These are phyloP conservation scores for Phytopythium vexans DNA, from an alignment of 352 stramenopile species.

Conservation along the genomic window DNA sequence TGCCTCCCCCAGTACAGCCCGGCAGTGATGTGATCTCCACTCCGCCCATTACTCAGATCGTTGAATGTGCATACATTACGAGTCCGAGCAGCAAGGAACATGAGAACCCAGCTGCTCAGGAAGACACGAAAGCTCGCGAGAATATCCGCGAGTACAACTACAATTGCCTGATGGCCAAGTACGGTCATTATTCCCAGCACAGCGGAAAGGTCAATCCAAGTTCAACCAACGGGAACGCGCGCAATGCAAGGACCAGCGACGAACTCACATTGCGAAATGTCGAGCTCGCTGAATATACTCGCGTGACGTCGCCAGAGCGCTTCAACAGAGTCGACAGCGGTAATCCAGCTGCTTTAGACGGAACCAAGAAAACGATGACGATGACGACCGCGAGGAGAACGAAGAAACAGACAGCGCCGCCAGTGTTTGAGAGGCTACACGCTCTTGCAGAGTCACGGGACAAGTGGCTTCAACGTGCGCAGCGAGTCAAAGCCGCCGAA, in stretches of 20 bases:
- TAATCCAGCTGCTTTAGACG: no score
- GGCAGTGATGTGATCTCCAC: neutral
- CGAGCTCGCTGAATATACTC: constrained; percentile 30
- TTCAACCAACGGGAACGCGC: neutral
- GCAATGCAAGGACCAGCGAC: constrained; percentile 12
- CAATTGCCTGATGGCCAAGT: constrained; percentile 72
- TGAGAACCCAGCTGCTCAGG: neutral
- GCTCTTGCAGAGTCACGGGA: constrained; percentile 64
- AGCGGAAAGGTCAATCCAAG: constrained; percentile 51
- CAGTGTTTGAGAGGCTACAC: constrained; percentile 64
- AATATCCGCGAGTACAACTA: constrained; percentile 63
- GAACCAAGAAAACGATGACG: constrained; percentile 6
- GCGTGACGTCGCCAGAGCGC: constrained; percentile 14
- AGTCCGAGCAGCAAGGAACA: neutral
- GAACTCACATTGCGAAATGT: constrained; percentile 31
- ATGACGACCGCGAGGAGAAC: constrained; percentile 20
- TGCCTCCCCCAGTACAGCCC: neutral
- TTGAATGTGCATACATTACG: no score
- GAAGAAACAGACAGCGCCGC: constrained; percentile 23
- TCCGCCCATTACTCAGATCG: neutral
- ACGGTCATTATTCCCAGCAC: constrained; percentile 69
- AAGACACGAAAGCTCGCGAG: constrained; percentile 31
- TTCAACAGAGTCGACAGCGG: neutral
- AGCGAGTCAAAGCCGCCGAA: constrained; percentile 64
- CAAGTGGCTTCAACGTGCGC: constrained; percentile 70